A percentile compares a stretch with the other conserved stretches of the same genome.
These are phyloP conservation scores for Nigrospora oryzae DNA, from an alignment of 2,329 filamentous ascomycete species.

Conservation along the genomic window DNA sequence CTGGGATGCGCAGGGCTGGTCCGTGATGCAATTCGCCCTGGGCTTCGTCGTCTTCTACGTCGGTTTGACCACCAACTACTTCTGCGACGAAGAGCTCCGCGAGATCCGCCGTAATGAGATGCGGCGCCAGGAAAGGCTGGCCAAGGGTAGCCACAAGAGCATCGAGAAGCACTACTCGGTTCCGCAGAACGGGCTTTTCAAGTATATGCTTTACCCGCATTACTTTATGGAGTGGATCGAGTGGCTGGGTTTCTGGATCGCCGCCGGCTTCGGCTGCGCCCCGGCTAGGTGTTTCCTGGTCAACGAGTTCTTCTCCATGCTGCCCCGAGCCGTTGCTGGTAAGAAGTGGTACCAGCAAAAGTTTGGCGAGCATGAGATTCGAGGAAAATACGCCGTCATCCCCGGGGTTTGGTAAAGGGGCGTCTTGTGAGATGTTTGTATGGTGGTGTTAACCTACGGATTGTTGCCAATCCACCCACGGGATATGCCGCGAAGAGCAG, in stretches of 20 bases:
- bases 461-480: no score
- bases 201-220: slow-evolving; percentile 78
- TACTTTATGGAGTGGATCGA: slow-evolving; percentile 97
- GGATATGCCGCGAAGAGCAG: no score
- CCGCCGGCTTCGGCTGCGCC: slow-evolving; percentile 56
- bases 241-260: slow-evolving; percentile 83
- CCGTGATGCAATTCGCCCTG: slow-evolving; percentile 38
- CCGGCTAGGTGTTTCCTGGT: slow-evolving; percentile 76
- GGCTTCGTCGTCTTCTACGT: slow-evolving; percentile 70
- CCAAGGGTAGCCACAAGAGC: slow-evolving; percentile 25
- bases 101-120: slow-evolving; percentile 71
- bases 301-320: slow-evolving; percentile 85
- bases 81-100: slow-evolving; percentile 82
- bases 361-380: slow-evolving; percentile 79
- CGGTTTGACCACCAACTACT: slow-evolving; percentile 74
- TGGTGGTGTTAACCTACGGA: no score
- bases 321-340: slow-evolving; percentile 75
- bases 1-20: slow-evolving; percentile 32
- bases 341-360: slow-evolving; percentile 78
- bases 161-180: slow-evolving; percentile 82
- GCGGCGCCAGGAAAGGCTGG: slow-evolving; percentile 42
- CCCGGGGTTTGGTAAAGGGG: slow-evolving; percentile 25
- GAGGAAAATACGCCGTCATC: slow-evolving; percentile 63
- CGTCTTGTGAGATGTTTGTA: no score
- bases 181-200: slow-evolving; percentile 75